phyloP scores from a whole-genome alignment of 2,329 filamentous ascomycete genomes.

The Aspergillus fumigatus region DNA sequence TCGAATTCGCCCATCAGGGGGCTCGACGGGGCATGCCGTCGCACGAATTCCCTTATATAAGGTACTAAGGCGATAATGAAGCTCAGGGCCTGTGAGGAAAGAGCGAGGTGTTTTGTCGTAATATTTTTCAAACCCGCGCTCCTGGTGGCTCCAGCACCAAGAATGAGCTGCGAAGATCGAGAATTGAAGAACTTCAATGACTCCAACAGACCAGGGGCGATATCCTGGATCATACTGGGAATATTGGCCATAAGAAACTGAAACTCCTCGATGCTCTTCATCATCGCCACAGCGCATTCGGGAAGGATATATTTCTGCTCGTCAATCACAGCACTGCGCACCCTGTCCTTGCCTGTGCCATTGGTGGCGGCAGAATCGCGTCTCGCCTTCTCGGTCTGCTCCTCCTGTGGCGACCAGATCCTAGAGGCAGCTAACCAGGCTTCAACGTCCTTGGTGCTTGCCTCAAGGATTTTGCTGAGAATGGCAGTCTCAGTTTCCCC shows the following conservation, averaged over 20 bases:
- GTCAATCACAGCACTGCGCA: constrained; percentile 71
- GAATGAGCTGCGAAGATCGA: constrained; percentile 89
- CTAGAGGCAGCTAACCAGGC: constrained; percentile 50
- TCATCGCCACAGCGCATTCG: constrained; percentile 72
- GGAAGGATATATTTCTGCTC: constrained; percentile 82
- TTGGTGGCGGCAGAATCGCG: constrained; percentile 37
- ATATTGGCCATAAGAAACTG: constrained; percentile 78
- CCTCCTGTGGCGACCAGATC: constrained; percentile 45
- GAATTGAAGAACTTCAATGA: constrained; percentile 95
- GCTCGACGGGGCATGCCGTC: constrained; percentile 61
- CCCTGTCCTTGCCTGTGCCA: constrained; percentile 55
- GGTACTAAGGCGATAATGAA: constrained; percentile 86
- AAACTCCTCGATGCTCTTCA: constrained; percentile 77
- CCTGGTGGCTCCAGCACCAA: constrained; percentile 85
- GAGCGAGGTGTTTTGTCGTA: constrained; percentile 87
- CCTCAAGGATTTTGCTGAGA: constrained; percentile 52
- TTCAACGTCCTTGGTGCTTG: constrained; percentile 55
- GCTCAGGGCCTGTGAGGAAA: constrained; percentile 82
- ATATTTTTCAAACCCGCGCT: constrained; percentile 93
- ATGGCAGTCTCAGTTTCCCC: constrained; percentile 48
- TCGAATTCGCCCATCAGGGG: constrained; percentile 78
- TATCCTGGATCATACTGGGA: constrained; percentile 81
- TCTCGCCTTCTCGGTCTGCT: constrained; percentile 17
- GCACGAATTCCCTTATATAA: constrained; percentile 85
- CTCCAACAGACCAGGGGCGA: constrained; percentile 72